Evolutionary conservation across 148 eudicot genomes (phyloP), one percentile per base, ranked within the genome.

Genomic region (Pouteria glomerata): DNA sequence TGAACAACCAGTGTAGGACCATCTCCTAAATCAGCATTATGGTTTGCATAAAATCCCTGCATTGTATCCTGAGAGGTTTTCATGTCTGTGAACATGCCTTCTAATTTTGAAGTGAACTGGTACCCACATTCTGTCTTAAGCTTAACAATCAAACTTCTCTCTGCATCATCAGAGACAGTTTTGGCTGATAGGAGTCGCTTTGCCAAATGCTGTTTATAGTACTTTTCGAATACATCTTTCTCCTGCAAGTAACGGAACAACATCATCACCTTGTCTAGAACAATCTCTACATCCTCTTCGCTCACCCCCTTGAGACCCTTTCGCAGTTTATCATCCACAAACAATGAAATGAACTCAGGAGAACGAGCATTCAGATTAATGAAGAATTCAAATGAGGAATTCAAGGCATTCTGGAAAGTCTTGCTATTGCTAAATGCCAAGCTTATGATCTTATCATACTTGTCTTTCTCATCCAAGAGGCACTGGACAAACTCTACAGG

Each of bases 51-150:
- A 45, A 91, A 91, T 42, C 92, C 97, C 70, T 91, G 95, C 88
- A 87, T 87, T 24, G 89, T 87, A 50, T 91, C 97, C 80, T 89
- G 87, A 8, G 97, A 89, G 7, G 92, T 91, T 72, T 84, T 91
- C 97, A 89, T 91, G 79, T 91, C 97, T 0, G 89, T 84, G 73
- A 89, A 89, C 97, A 91, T 91, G 56, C 94, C 92, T 76, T 91
- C 94, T 24, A 91, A 74, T 73, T 89, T 87, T 29, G 94, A 89
- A 57, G 97, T 91, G 62, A 91, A 91, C 55, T 91, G 97, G 72
- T 87, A 89, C 14, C 97, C 97, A 70, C 95, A 87, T 72, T 91
- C 97, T 23, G 93, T 86, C 72, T 88, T 88, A 64, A 90, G 86
- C 79, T 90, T 90, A 31, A 86, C 91, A 42, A 90, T 85, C 67